Conservation (phyloP, 345 rosid genomes). For the Corchorus capsularis region DNA sequence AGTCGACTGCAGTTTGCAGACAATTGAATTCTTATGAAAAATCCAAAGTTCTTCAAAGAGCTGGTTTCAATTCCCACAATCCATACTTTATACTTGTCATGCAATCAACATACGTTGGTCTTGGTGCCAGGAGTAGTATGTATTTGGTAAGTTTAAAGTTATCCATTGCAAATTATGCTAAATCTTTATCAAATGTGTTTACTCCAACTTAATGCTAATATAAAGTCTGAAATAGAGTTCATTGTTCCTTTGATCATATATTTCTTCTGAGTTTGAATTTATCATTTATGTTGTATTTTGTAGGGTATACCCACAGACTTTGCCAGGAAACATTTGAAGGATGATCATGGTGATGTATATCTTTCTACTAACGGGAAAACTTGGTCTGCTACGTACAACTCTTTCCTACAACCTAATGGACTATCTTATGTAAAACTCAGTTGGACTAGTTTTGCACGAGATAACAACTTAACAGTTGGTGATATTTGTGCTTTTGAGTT, state of each 20-base stretch:
- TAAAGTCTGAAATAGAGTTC: too few relatives aligned
- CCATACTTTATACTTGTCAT: slow-evolving; percentile 30
- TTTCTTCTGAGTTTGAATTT: background rate
- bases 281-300: background rate
- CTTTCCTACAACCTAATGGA: background rate
- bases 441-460: slow-evolving; percentile 24
- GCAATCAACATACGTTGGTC: slow-evolving; percentile 24
- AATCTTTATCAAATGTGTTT: background rate
- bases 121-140: background rate
- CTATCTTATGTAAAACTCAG: background rate
- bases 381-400: slow-evolving; percentile 8
- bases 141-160: slow-evolving; percentile 10
- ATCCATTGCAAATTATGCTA: background rate
- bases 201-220: background rate
- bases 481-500: slow-evolving; percentile 30
- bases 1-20: background rate
- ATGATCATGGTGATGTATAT: background rate
- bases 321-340: slow-evolving; percentile 10
- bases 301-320: slow-evolving; percentile 22
- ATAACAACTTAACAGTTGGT: slow-evolving; percentile 14
- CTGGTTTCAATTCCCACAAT: slow-evolving; percentile 24
- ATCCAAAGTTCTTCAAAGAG: slow-evolving; percentile 22
- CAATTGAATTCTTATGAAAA: background rate
- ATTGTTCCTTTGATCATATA: background rate
- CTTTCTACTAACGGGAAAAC: slow-evolving; percentile 11